These are phyloP conservation scores for Pisolithus albus DNA, from an alignment of 768 basidiomycete genomes.

Conservation along the genomic window DNA sequence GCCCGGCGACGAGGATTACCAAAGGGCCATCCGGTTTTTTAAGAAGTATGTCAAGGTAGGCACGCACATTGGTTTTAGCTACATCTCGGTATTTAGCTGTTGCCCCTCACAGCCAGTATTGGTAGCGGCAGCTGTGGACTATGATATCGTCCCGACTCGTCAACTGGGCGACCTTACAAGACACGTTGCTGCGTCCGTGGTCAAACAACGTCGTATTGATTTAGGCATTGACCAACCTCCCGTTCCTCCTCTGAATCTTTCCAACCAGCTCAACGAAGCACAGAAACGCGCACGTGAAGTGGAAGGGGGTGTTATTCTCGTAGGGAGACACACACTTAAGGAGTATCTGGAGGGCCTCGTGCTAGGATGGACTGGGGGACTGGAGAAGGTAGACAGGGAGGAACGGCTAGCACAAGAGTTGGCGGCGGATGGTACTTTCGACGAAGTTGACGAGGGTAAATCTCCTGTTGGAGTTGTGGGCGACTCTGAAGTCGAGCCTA, in stretches of 20 bases:
- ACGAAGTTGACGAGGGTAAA: conserved; percentile 47
- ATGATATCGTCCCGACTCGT: conserved; percentile 73
- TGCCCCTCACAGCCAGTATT: conserved; percentile 67
- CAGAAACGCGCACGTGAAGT: conserved; percentile 53
- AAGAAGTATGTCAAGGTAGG: conserved; percentile 95
- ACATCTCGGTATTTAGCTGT: neutral
- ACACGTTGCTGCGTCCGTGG: conserved; percentile 66
- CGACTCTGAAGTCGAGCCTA: conserved; percentile 31
- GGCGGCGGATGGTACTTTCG: conserved; percentile 70
- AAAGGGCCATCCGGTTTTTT: conserved; percentile 81
- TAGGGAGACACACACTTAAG: conserved; percentile 89
- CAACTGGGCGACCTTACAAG: conserved; percentile 82
- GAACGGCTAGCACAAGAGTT: conserved; percentile 61
- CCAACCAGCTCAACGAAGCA: conserved; percentile 45
- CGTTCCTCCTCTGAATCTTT: conserved; percentile 37
- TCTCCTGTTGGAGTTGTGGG: conserved; percentile 18
- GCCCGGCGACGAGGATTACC: conserved; percentile 92
- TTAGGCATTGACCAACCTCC: conserved; percentile 55
- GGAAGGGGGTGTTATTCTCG: conserved; percentile 76
- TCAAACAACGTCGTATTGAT: conserved; percentile 58
- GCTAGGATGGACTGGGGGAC: conserved; percentile 73
- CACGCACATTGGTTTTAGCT: conserved; percentile 10
- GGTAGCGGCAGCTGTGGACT: conserved; percentile 92
- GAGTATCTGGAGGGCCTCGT: conserved; percentile 88
- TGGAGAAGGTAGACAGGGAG: conserved; percentile 65